These are phyloP conservation scores for Nicotiana attenuata DNA, from an alignment of 257 asterid species.

Conservation along the genomic window DNA sequence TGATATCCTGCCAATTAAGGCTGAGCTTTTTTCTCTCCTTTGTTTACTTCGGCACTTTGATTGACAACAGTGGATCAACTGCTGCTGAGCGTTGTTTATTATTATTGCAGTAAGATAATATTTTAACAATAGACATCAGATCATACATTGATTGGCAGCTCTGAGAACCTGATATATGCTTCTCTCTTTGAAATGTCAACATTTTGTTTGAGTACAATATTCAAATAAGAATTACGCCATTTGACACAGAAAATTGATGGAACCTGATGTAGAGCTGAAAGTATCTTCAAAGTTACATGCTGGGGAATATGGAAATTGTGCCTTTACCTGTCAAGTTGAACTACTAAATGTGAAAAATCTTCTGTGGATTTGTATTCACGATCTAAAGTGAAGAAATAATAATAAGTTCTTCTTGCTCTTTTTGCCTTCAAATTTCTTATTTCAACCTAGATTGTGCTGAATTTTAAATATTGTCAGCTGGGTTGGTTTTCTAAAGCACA, in stretches of 20 bases:
- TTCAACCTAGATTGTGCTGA: background rate
- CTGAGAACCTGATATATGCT: background rate
- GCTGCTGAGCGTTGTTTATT: background rate
- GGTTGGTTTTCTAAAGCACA: background rate
- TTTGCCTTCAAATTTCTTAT: background rate
- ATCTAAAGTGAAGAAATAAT: background rate
- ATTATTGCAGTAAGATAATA: background rate
- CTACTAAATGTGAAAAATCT: background rate
- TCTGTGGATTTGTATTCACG: background rate
- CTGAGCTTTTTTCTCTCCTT: background rate
- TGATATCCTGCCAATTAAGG: background rate
- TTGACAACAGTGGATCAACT: background rate
- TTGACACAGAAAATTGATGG: background rate
- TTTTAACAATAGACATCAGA: background rate
- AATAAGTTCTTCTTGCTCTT: background rate
- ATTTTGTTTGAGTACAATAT: background rate
- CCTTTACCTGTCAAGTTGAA: background rate
- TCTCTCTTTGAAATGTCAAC: background rate
- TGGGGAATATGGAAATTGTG: background rate
- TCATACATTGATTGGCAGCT: background rate
- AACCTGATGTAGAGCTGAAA: background rate
- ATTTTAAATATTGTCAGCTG: background rate
- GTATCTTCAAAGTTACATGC: background rate
- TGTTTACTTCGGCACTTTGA: background rate
- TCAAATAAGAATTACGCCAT: background rate